Evolutionary conservation across 2,329 filamentous ascomycete species (phyloP).

Genomic region (Pseudogymnoascus sp.): DNA sequence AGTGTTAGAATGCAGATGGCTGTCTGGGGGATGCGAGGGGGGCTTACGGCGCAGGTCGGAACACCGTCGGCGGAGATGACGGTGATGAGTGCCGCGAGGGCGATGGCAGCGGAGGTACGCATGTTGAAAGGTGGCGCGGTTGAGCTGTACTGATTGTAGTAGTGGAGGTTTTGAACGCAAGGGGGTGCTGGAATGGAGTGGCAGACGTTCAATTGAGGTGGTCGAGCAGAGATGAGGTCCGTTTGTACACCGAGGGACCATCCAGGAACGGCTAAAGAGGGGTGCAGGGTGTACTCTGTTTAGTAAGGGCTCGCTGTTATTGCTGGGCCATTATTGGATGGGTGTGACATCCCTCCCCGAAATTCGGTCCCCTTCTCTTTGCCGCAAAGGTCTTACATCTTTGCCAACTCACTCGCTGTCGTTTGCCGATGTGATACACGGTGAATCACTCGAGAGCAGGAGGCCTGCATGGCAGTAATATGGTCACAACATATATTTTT

Average conservation of each 20-base stretch:
- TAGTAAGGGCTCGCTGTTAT: neutral
- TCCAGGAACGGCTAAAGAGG: slow-evolving; percentile 8
- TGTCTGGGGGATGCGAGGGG: neutral
- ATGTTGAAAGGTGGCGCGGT: slow-evolving; percentile 1
- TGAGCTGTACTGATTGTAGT: slow-evolving; percentile 10
- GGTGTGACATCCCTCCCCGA: neutral
- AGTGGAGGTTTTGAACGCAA: slow-evolving; percentile 8
- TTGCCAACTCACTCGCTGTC: neutral
- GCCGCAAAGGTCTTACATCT: neutral
- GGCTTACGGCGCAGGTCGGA: slow-evolving; percentile 48
- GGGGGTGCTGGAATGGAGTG: slow-evolving; percentile 6
- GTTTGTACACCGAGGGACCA: neutral
- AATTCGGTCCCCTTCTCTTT: neutral
- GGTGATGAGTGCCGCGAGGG: slow-evolving; percentile 43
- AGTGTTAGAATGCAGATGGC: neutral
- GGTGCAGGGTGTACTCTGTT: neutral
- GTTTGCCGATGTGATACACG: neutral
- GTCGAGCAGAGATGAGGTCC: neutral
- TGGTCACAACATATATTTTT: neutral
- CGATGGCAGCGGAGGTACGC: slow-evolving; percentile 28
- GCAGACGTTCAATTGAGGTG: neutral
- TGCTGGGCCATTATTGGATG: neutral
- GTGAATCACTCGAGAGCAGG: neutral
- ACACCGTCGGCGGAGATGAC: slow-evolving; percentile 26
- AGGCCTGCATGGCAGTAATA: neutral